Evolutionary conservation across 768 basidiomycete species (phyloP), one percentile per base, ranked within the genome.

Genomic region (Termitomyces sp.): DNA sequence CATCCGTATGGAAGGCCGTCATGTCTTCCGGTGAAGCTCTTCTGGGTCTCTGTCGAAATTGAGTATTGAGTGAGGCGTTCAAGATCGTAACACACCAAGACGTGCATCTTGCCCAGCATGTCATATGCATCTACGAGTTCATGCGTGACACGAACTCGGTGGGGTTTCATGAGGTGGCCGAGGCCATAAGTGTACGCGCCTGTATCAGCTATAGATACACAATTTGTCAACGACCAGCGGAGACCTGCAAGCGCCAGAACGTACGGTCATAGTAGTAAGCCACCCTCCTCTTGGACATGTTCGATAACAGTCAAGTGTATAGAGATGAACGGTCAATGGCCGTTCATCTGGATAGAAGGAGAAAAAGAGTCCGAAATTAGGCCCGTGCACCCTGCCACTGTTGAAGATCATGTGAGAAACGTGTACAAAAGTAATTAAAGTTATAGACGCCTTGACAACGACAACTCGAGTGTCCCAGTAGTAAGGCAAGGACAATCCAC

Each of bases 1-100:
- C 97, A 74, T 99, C 97, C 20, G 96, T 94, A 69, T 99, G 97
- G 71, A 98, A 99, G 11, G 86, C 74, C n/a, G 91, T 88, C 89
- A 99, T 89, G 22, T 82, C 79, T 63, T 85, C 80, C 13, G 87
- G 81, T 0, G 83, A 78, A 4, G 91, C 85, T 18, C 91, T 78
- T 60, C 76, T 80, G 5, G 93, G 86, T 64, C 77, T 79, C 89
- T 91, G 63, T 9, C 56, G n/a, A n/a, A 32, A 6, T 48, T 62
- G 16, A 49, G 16, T 15, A 29, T 9, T 43, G 32, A 47, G 39
- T 33, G 5, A 32, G n/a, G 9, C 27, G 32, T 13, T 7, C 27
- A 23, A 18, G 45, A 40, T 35, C 11, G 42, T 22, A 13, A 75
- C 88, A 59, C 61, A 95, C 94, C 60, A 97, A 72, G 55, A 96